Conservation (phyloP, 768 basidiomycete species). For the Mycena albidolilacea region DNA sequence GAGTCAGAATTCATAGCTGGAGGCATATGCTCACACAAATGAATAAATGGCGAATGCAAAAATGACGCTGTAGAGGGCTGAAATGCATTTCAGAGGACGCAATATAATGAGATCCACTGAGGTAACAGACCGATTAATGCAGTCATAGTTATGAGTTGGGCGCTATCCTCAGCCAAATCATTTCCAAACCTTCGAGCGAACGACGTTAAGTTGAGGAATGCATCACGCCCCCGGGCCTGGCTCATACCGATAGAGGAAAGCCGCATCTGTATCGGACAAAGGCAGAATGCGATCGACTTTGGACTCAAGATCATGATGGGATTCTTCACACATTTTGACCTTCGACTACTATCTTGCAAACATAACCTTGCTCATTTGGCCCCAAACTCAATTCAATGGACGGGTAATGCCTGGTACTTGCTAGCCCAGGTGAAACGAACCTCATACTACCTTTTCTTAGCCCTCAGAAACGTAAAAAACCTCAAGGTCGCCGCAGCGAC, state of each 20-base stretch:
- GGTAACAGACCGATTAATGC: neutral
- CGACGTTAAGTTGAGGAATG: neutral
- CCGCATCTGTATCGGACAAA: constrained; percentile 5
- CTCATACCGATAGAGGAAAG: constrained; percentile 4
- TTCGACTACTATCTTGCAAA: too few relatives aligned
- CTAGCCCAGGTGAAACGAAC: too few relatives aligned
- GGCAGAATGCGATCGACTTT: neutral
- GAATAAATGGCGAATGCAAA: too few relatives aligned
- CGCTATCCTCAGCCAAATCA: neutral
- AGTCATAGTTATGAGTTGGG: neutral
- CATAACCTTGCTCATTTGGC: too few relatives aligned
- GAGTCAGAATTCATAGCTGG: neutral
- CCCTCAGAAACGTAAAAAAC: too few relatives aligned
- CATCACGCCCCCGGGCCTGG: neutral
- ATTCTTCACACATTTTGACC: too few relatives aligned
- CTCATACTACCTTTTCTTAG: too few relatives aligned
- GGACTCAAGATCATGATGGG: too few relatives aligned
- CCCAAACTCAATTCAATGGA: too few relatives aligned
- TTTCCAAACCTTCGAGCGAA: neutral
- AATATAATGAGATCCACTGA: neutral
- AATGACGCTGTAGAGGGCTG: neutral
- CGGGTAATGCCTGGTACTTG: too few relatives aligned
- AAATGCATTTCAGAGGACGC: constrained; percentile 2
- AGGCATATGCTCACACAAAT: neutral
- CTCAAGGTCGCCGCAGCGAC: too few relatives aligned